Percentiles rank a stretch among this genome's conserved stretches.
Conservation (phyloP, 192 early-diverging fungal genomes). For the Ambispora gerdemannii region DNA sequence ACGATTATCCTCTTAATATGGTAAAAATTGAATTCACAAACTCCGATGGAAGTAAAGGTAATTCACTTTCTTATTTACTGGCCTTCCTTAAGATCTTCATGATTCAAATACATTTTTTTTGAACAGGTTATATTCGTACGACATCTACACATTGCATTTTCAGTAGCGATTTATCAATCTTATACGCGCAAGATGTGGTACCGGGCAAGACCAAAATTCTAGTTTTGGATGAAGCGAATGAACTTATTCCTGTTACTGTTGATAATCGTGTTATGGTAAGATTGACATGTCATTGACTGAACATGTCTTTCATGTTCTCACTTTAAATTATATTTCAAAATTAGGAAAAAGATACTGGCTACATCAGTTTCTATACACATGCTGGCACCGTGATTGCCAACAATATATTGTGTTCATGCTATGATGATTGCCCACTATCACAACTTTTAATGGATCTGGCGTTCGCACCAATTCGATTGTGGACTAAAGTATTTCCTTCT, state of each 20-base stretch:
- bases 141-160: slow-evolving; percentile 16
- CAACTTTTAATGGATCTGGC: slow-evolving; percentile 16
- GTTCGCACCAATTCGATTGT: slow-evolving; percentile 18
- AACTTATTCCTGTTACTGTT: slow-evolving; percentile 1
- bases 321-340: background rate
- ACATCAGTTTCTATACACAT: slow-evolving; percentile 23
- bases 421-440: slow-evolving; percentile 16
- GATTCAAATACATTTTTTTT: background rate
- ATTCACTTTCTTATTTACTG: background rate
- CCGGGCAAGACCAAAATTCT: slow-evolving; percentile 11
- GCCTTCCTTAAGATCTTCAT: background rate
- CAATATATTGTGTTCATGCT: slow-evolving; percentile 7
- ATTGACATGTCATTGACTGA: background rate
- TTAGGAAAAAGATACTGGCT: slow-evolving; percentile 1
- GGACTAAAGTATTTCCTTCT: background rate
- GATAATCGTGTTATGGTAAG: background rate
- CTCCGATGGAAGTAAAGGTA: slow-evolving; percentile 14
- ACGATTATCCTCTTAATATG: background rate
- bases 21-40: slow-evolving; percentile 12
- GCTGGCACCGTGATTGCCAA: slow-evolving; percentile 9
- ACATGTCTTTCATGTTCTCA: background rate
- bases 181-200: slow-evolving; percentile 8
- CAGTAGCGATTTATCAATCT: slow-evolving; percentile 9
- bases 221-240: slow-evolving; percentile 6
- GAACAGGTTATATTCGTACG: slow-evolving; percentile 11